These are phyloP conservation scores for Asterochloris erici DNA, from an alignment of 139 green algal species.

Conservation along the genomic window DNA sequence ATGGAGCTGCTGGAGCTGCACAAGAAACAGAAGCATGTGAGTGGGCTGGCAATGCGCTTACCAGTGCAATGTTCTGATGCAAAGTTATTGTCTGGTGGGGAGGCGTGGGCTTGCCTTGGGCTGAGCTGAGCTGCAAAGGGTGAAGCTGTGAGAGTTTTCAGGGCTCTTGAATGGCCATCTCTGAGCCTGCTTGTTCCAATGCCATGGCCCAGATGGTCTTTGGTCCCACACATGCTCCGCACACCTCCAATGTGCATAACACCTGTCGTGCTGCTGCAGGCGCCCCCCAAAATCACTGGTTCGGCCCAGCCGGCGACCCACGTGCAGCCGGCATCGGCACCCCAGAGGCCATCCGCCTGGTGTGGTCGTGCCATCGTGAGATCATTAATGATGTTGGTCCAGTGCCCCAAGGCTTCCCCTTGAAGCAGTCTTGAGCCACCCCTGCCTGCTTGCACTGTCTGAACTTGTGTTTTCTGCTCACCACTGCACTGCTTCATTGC, in stretches of 20 bases:
- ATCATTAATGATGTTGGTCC: constrained; percentile 79
- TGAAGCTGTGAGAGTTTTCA: too few relatives aligned
- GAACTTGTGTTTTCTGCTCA: too few relatives aligned
- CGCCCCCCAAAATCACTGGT: constrained; percentile 99
- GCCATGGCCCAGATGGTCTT: constrained; percentile 84
- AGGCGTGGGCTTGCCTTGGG: too few relatives aligned
- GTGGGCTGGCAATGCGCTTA: too few relatives aligned
- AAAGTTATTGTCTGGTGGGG: too few relatives aligned
- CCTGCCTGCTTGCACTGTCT: too few relatives aligned
- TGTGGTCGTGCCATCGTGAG: constrained; percentile 95
- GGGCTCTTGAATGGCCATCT: not conserved
- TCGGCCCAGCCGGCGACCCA: constrained; percentile 92
- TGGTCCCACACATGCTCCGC: constrained; percentile 83
- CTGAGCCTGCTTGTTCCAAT: not conserved
- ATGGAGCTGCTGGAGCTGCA: too few relatives aligned
- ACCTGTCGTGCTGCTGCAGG: constrained; percentile 57
- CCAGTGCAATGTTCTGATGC: too few relatives aligned
- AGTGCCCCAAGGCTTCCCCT: constrained; percentile 24
- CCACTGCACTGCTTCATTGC: too few relatives aligned
- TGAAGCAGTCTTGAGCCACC: constrained; percentile 1
- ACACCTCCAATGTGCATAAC: too few relatives aligned
- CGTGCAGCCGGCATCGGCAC: constrained; percentile 94
- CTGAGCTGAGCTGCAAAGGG: too few relatives aligned
- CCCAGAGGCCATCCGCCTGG: constrained; percentile 89
- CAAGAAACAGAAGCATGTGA: too few relatives aligned